Percentiles rank a stretch among this genome's conserved stretches.
These are phyloP conservation scores for Pestalotiopsis sp. DNA, from an alignment of 2,329 filamentous ascomycete genomes.

Conservation along the genomic window DNA sequence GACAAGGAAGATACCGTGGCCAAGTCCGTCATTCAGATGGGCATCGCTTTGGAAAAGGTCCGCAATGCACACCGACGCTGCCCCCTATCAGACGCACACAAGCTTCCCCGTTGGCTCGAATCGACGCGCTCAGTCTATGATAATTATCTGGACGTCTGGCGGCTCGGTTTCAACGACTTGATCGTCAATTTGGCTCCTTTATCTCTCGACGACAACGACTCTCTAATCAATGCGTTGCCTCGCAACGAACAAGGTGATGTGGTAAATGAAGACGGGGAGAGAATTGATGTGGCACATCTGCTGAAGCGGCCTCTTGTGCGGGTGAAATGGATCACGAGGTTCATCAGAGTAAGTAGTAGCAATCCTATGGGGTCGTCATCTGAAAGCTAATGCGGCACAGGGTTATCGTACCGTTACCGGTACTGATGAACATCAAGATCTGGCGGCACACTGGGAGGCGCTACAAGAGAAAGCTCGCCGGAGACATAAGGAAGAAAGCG, in stretches of 20 bases:
- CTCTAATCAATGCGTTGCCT: conserved; percentile 60
- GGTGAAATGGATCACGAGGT: conserved; percentile 84
- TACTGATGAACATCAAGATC: conserved; percentile 56
- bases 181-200: conserved; percentile 88
- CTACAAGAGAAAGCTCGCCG: conserved; percentile 78
- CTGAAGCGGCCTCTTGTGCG: conserved; percentile 87
- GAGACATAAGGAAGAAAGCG: conserved; percentile 72
- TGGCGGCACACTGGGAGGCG: conserved; percentile 66
- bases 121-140: conserved; percentile 77
- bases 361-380: not conserved
- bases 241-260: conserved; percentile 68
- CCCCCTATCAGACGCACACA: conserved; percentile 71
- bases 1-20: conserved; percentile 66
- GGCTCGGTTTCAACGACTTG: conserved; percentile 90
- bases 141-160: conserved; percentile 86
- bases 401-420: conserved; percentile 60
- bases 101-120: conserved; percentile 80
- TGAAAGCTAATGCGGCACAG: conserved; percentile 42
- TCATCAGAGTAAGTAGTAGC: conserved; percentile 66
- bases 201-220: conserved; percentile 60
- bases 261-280: conserved; percentile 76
- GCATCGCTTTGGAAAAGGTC: conserved; percentile 82
- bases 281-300: conserved; percentile 91
- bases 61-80: conserved; percentile 80
- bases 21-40: conserved; percentile 92